Base-by-base conservation (phyloP, 2,329 filamentous ascomycete genomes). In the Coniella vitis region DNA sequence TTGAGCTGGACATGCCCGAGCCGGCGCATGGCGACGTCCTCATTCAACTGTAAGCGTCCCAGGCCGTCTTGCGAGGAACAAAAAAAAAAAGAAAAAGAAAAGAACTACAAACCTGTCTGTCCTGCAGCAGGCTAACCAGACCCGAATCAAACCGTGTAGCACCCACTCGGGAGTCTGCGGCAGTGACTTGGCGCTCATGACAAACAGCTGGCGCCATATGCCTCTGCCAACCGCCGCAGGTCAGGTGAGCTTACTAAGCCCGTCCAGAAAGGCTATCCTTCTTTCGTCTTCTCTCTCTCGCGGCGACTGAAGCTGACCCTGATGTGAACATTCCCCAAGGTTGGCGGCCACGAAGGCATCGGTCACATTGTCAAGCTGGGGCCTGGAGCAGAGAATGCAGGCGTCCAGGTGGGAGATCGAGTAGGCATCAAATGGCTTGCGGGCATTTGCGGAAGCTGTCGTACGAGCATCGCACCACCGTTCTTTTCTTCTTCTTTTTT, bases 341-440 rank as follows among this genome's bases (percentile, higher is more conserved):
- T 53, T 4, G 83, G 83, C 37, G 84, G 84, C 4, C 83, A 87
- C 59, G 83, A 87, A 64, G 83, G 83, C 16, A 77, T 86, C 2
- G 80, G 80, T 37, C 75, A 74, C 45, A 70, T 87, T 29, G 80
- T 83, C 37, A 82, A 83, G 60, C 68, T 87, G 53, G 83, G 84
- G 1, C 70, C 81, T 1, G 79, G 76, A 7, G 70, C 76, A 17
- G 78, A 83, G 44, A 62, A 58, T 34, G 69, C 75, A 2, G 72
- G 70, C 4, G 67, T 86, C 32, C 83, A 83, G 57, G 58, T 85
- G n/a, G 82, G 82, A 4, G 78, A 86, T 56, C 72, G 82, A 7
- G 84, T 87, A 8, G 84, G 84, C 13, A 77, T 87, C 60, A 87
- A 87, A 64, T 86, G 81, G 80, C 67, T 84, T 51, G 67, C 75